Conservation (phyloP, 2,329 filamentous ascomycete genomes). For the Calycina herbarum region DNA sequence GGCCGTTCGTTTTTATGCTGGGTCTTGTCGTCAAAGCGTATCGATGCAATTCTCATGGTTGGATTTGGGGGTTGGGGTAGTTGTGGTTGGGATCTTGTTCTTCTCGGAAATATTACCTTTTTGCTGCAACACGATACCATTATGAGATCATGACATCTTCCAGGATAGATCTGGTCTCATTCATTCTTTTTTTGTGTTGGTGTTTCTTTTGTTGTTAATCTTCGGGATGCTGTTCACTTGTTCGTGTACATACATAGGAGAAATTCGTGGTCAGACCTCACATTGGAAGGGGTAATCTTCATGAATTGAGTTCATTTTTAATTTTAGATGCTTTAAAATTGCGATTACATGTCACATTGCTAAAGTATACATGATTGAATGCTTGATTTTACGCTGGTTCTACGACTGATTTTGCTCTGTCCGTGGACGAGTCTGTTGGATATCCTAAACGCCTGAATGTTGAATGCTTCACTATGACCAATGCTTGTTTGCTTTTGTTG, state of each 20-base stretch:
- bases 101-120: conserved; percentile 12
- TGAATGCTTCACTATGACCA: not conserved
- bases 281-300: not conserved
- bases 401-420: conserved; percentile 17
- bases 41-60: conserved; percentile 3
- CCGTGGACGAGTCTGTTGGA: conserved; percentile 26
- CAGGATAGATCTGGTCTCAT: conserved; percentile 25
- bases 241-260: conserved; percentile 15
- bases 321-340: not conserved
- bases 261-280: not conserved
- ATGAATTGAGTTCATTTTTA: not conserved
- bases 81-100: conserved; percentile 1
- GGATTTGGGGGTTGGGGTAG: not conserved
- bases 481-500: conserved; percentile 12
- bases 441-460: not conserved
- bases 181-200: conserved; percentile 9
- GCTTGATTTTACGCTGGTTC: not conserved
- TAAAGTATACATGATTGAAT: not conserved
- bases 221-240: not conserved
- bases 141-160: conserved; percentile 27
- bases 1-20: not conserved
- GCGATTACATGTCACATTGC: not conserved
- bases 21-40: not conserved
- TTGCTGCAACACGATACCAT: conserved; percentile 23
- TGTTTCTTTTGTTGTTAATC: not conserved